phyloP scores from a whole-genome alignment of 176 grass and related monocot genomes.

The Aegilops sharonensis region DNA sequence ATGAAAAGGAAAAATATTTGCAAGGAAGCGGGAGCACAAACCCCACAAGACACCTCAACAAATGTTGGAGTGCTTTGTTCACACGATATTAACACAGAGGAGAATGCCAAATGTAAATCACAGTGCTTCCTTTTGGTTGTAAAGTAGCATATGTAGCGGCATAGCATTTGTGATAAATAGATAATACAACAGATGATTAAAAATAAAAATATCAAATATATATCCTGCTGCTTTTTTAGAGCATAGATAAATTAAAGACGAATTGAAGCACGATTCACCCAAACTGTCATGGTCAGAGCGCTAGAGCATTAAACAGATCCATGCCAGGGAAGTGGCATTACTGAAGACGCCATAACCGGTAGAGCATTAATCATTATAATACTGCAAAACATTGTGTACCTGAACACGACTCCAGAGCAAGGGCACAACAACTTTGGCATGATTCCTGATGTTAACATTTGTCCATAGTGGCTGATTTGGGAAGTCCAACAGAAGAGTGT shows the following conservation, averaged over 20 bases:
- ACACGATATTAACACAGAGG: constrained; percentile 1
- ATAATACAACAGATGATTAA: neutral
- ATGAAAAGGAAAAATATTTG: constrained; percentile 14
- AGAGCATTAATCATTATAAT: constrained; percentile 6
- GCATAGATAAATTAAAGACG: constrained; percentile 7
- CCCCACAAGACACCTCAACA: neutral
- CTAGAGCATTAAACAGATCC: neutral
- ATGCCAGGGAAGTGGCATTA: neutral
- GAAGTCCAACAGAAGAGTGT: constrained; percentile 97
- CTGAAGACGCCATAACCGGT: constrained; percentile 2
- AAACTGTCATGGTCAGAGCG: neutral
- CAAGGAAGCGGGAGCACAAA: neutral
- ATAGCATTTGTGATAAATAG: neutral
- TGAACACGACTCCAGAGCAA: constrained; percentile 99
- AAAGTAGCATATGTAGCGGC: neutral
- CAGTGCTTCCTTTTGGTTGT: neutral
- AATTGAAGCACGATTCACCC: neutral
- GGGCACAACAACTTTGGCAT: constrained; percentile 91
- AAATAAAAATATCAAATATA: neutral
- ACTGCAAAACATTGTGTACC: constrained; percentile 39
- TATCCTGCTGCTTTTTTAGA: neutral
- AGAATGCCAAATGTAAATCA: neutral
- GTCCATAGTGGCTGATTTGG: constrained; percentile 99
- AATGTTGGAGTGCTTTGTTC: neutral
- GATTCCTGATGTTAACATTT: constrained; percentile 93